These are phyloP conservation scores for Eutrema japonicum DNA, from an alignment of 345 rosid species.

Conservation along the genomic window DNA sequence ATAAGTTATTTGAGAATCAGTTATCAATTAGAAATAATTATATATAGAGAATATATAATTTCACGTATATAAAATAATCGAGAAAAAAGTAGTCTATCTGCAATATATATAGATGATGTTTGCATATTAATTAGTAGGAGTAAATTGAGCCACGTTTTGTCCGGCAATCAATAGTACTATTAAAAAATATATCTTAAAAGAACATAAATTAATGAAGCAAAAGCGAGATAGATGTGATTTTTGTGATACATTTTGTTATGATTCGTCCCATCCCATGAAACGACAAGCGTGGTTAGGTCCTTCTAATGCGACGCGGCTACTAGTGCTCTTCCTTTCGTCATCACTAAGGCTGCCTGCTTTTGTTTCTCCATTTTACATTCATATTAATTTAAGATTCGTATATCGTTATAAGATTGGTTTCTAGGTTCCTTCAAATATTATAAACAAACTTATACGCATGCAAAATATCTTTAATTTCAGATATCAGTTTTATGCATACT, in stretches of 20 bases:
- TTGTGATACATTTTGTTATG: conserved; percentile 20
- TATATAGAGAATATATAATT: neutral
- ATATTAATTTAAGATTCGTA: conserved; percentile 22
- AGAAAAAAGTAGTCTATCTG: neutral
- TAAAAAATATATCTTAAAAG: neutral
- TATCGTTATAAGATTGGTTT: conserved; percentile 31
- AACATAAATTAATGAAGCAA: conserved; percentile 22
- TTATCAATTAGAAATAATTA: neutral
- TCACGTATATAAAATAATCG: conserved; percentile 1
- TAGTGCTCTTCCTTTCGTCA: conserved; percentile 37
- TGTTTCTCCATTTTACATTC: conserved; percentile 17
- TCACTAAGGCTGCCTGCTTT: conserved; percentile 35
- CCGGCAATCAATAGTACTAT: conserved; percentile 15
- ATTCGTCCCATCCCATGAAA: conserved; percentile 43
- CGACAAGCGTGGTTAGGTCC: conserved; percentile 48
- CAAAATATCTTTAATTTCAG: neutral
- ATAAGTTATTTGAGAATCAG: neutral
- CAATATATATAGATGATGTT: neutral
- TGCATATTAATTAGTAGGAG: conserved; percentile 16
- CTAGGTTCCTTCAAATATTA: conserved; percentile 28
- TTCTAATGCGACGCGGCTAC: conserved; percentile 47
- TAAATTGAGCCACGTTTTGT: conserved; percentile 30
- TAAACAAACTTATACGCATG: conserved; percentile 31
- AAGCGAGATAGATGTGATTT: conserved; percentile 28
- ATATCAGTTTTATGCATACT: too few relatives aligned